phyloP scores from a whole-genome alignment of 1,284 basidiomycete genomes.

The Entoloma clypeatum region DNA sequence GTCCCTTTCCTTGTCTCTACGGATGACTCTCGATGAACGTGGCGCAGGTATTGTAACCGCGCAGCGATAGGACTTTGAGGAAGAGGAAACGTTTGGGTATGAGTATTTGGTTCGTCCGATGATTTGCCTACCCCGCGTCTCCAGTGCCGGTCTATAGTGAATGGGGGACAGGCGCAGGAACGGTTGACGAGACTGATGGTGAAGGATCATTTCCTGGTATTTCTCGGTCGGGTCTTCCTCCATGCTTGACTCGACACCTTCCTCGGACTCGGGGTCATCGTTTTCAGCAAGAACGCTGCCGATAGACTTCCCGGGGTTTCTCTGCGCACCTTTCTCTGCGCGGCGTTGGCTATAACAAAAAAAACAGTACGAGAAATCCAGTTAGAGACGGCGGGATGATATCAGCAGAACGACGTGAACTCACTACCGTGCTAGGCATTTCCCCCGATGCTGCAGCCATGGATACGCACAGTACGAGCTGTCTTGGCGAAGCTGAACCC shows the following conservation, averaged over 20 bases:
- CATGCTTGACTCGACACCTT: conserved; percentile 21
- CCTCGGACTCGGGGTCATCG: conserved; percentile 37
- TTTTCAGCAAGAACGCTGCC: no score
- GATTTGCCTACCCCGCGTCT: no score
- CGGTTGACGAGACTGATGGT: no score
- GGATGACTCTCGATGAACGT: conserved; percentile 7
- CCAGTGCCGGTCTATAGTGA: no score
- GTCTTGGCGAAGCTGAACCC: conserved; percentile 74
- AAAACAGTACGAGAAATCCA: conserved; percentile 14
- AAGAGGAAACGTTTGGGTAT: no score
- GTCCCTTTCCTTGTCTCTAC: conserved; percentile 16
- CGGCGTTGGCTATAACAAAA: conserved; percentile 42
- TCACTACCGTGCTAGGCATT: conserved; percentile 64
- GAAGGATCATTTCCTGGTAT: not conserved
- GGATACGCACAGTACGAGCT: conserved; percentile 72
- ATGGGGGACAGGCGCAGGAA: no score
- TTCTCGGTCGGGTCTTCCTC: not conserved
- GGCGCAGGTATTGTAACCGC: no score
- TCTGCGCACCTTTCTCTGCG: conserved; percentile 44
- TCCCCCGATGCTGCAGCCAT: conserved; percentile 70
- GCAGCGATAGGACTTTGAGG: no score
- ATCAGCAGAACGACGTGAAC: conserved; percentile 31
- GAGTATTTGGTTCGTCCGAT: no score
- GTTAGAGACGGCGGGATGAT: conserved; percentile 9
- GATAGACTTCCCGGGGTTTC: conserved; percentile 10